Evolutionary conservation across 2,329 filamentous ascomycete genomes (phyloP), one percentile per base, ranked within the genome.

Genomic region (Aspergillus ochraceoroseus): DNA sequence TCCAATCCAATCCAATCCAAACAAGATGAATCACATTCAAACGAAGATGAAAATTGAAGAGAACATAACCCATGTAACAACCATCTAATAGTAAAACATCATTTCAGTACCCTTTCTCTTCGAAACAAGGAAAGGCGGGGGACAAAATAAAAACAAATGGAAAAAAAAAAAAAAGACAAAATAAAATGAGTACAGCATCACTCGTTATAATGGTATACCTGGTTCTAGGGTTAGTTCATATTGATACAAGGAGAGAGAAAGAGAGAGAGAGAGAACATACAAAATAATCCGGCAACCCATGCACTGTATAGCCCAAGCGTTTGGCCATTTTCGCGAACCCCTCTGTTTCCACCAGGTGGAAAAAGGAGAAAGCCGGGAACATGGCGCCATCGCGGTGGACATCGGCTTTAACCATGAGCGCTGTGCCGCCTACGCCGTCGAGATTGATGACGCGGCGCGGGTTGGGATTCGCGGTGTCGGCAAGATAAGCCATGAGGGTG

Each of bases 281-380:
- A 75, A 90, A 89, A 70, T 98, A 98, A 70, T 96, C 95, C 28
- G 92, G 92, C 58, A 96, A 70, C n/a, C 92, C 92, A 53, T 76
- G 87, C 43, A 85, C 78, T 47, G 83, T 75, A 82, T 88, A 95
- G 33, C 88, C 88, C 58, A 98, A 66, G 51, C 92, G 75, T 63
- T 79, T 83, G 8, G 89, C 89, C 92, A 98, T 98, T 70, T 90
- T 95, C 12, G 92, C 89, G 59, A 98, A 98, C 0, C 92, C 92
- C 61, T 98, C 92, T 0, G 92, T 96, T 72, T 98, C 92, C 46
- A 98, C 94, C 46, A 98, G 74, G 65, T 98, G 85, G 62, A 95
- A 96, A 61, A 98, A 98, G 2, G 90, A 70, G 62, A 98, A 98
- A 0, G 92, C 79, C 12, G 92, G 92, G 70, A 98, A 98, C 90